phyloP scores from a whole-genome alignment of 1,284 basidiomycete species.

The Papiliotrema fonsecae region DNA sequence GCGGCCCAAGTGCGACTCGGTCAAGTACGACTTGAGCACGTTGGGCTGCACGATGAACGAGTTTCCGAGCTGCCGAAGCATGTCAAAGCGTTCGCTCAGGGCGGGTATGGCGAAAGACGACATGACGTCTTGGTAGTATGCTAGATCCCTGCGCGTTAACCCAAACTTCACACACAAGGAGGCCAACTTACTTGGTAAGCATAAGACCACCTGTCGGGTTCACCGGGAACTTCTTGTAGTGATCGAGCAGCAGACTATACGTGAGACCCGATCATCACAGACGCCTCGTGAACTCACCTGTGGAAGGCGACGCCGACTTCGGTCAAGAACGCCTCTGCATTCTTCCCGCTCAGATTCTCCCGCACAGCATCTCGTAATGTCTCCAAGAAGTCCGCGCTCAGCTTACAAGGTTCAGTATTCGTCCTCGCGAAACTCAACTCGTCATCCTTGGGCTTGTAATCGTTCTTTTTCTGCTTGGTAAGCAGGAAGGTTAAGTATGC shows the following conservation, averaged over 20 bases:
- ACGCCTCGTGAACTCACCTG: slow-evolving; percentile 53
- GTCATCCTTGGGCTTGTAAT: slow-evolving; percentile 95
- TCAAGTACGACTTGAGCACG: slow-evolving; percentile 86
- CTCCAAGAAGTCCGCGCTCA: slow-evolving; percentile 79
- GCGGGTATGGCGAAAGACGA: slow-evolving; percentile 72
- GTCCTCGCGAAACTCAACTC: slow-evolving; percentile 89
- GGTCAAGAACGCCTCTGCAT: slow-evolving; percentile 82
- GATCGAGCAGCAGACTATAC: slow-evolving; percentile 79
- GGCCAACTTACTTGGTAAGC: slow-evolving; percentile 80
- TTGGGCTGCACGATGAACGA: slow-evolving; percentile 92
- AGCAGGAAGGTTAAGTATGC: slow-evolving; percentile 61
- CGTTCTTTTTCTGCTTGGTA: slow-evolving; percentile 88
- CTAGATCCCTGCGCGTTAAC: slow-evolving; percentile 68
- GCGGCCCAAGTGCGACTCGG: slow-evolving; percentile 81
- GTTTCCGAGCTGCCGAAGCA: slow-evolving; percentile 95
- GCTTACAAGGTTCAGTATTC: slow-evolving; percentile 91
- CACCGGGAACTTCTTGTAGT: slow-evolving; percentile 92
- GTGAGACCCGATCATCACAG: neutral
- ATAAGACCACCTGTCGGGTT: slow-evolving; percentile 95
- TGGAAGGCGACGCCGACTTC: slow-evolving; percentile 95
- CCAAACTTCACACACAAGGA: neutral
- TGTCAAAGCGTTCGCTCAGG: slow-evolving; percentile 93
- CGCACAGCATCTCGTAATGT: slow-evolving; percentile 70
- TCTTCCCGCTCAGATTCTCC: slow-evolving; percentile 79
- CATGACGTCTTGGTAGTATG: slow-evolving; percentile 91